Conservation (phyloP, 169 alveolate genomes). For the Prorocentrum cordatum region DNA sequence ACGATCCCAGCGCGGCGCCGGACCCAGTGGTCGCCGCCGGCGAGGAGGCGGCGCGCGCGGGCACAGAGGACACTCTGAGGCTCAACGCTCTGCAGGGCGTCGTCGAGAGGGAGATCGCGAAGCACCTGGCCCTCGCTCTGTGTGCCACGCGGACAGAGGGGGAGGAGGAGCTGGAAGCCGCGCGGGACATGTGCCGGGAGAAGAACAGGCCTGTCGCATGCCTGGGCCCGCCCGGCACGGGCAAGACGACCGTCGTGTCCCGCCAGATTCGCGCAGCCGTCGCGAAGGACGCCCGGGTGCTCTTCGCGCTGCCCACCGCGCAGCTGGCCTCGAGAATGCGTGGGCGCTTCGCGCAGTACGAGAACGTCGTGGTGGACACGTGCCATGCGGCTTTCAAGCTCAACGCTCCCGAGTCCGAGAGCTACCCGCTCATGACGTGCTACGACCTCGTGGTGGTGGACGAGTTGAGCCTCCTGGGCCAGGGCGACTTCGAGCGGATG, state of each 20-base stretch:
- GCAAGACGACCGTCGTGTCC: background rate
- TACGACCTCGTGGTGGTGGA: slow-evolving; percentile 8
- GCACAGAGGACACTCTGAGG: background rate
- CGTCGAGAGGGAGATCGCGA: background rate
- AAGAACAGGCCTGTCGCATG: background rate
- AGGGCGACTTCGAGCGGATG: background rate
- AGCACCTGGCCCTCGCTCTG: background rate
- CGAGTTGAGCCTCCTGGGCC: background rate
- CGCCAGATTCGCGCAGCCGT: background rate
- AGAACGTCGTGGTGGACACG: slow-evolving; percentile 5
- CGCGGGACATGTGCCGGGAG: background rate
- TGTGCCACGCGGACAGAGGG: background rate
- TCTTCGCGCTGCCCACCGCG: background rate
- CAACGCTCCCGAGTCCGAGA: background rate
- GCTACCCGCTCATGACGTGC: background rate
- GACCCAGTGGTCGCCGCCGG: too few relatives aligned
- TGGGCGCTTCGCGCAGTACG: background rate
- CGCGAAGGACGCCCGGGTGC: background rate
- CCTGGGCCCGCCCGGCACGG: slow-evolving; percentile 1
- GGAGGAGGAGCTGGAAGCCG: background rate
- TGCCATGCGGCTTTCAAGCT: slow-evolving; percentile 25
- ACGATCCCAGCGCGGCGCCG: too few relatives aligned
- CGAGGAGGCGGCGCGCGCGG: background rate
- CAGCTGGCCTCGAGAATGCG: background rate
- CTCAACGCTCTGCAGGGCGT: background rate